Base-by-base conservation (phyloP, 768 basidiomycete genomes). In the Phylloporus sp. region DNA sequence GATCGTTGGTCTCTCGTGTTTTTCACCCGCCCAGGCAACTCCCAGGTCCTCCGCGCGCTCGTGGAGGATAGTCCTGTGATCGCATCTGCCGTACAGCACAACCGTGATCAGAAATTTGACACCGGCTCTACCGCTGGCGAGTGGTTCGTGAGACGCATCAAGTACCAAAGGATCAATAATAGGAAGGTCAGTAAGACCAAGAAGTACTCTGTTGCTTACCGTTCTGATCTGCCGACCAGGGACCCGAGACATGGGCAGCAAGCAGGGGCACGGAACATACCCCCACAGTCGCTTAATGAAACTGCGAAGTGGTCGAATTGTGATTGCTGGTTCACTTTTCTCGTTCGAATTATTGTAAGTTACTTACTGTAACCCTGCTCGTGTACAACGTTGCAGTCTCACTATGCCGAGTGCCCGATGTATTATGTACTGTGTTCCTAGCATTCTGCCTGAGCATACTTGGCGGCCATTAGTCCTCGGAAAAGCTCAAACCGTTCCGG, bases 1-100 rank as follows among this genome's bases (percentile, higher is more conserved):
- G 78, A 79, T 29, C 75, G 86, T 9, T 86, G 81, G 79, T 88
- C 85, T 5, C 68, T 86, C 11, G 85, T 84, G 0, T 88, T 79
- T 67, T 86, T 88, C 68, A 81, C 77, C 0, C 74, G 86, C 20
- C 85, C 85, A 0, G 79, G 77, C 7, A 76, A 84, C 60, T 72
- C 73, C 2, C 69, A 76, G 32, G 51, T 74, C 1, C 76, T 86
- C 8, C 75, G 73, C 8, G 76, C 84, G 3, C 67, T 85, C 6
- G 66, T 72, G 0, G 75, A 81, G 26, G 72, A 78, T 7, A 85
- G 84, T 50, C 57, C 70, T 0, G 49, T 78, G 2, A 76, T 86
- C 15, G 77, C 79, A 0, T 72, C 75, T 2, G 71, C 76, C 6
- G 69, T 69, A n/a, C 58, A 52, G 8, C 65, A 65, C 12, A 59